Evolutionary conservation across 225 moss, liverwort and hornwort species (phyloP).

Genomic region (Climacium dendroides): DNA sequence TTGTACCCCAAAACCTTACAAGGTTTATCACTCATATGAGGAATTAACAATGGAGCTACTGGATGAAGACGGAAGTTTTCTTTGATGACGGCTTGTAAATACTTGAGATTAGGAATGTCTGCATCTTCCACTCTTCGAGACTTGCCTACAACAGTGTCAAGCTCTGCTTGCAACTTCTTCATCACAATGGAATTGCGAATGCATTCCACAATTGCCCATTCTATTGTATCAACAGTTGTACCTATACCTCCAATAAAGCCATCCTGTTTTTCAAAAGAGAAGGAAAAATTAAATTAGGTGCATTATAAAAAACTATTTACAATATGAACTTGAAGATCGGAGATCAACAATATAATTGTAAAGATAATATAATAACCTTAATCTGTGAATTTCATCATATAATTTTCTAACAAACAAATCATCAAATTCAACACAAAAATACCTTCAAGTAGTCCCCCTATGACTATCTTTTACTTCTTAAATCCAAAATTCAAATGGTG

Average conservation of each 20-base stretch:
- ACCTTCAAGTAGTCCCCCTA: rapidly evolving
- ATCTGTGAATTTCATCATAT: neutral
- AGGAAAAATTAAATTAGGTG: rapidly evolving
- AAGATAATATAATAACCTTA: neutral
- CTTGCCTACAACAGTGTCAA: too few species aligned
- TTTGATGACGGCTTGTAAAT: too few species aligned
- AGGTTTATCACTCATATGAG: too few species aligned
- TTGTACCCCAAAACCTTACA: too few species aligned
- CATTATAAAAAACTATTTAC: rapidly evolving
- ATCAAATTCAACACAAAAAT: neutral
- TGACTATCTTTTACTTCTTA: neutral
- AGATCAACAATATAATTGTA: neutral
- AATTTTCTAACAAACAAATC: neutral
- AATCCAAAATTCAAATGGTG: neutral
- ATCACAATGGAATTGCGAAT: neutral
- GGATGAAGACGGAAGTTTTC: too few species aligned
- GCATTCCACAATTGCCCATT: neutral
- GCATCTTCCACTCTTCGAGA: too few species aligned
- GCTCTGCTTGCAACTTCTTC: neutral
- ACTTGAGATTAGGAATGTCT: too few species aligned
- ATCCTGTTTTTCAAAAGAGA: neutral
- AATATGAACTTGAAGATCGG: neutral
- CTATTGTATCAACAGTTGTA: neutral
- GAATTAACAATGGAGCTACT: too few species aligned
- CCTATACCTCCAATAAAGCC: neutral